Conservation (phyloP, 2,329 filamentous ascomycete genomes). For the Paracorniculantispora psalliotae region DNA sequence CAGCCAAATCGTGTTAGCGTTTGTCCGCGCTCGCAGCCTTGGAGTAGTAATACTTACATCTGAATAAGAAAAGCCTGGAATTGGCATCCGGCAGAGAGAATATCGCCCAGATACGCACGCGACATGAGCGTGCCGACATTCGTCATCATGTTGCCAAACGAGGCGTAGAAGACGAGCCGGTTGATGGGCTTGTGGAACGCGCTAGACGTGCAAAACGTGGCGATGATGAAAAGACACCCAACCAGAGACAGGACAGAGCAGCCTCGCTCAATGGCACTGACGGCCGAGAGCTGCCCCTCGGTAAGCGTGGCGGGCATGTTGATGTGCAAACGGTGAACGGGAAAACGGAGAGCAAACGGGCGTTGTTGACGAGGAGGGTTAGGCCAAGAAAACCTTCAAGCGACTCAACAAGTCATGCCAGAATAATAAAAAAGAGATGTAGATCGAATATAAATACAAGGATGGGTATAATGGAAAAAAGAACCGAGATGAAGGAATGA, state of each 20-base stretch:
- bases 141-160: conserved; percentile 72
- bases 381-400: too few species aligned
- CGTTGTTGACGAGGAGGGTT: not conserved
- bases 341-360: not conserved
- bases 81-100: conserved; percentile 55
- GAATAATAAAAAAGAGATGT: not conserved
- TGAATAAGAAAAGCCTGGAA: conserved; percentile 77
- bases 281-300: conserved; percentile 42
- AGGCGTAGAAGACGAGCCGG: conserved; percentile 76
- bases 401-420: not conserved
- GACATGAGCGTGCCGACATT: conserved; percentile 75
- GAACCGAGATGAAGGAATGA: not conserved
- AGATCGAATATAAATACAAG: not conserved
- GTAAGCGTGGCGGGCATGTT: conserved; percentile 13
- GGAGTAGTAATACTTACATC: conserved; percentile 51
- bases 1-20: conserved; percentile 3
- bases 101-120: conserved; percentile 48
- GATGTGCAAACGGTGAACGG: not conserved
- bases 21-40: not conserved
- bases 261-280: conserved; percentile 60
- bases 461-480: not conserved
- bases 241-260: conserved; percentile 67
- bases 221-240: conserved; percentile 66
- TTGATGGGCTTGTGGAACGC: conserved; percentile 85
- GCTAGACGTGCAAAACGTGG: conserved; percentile 62